Percentiles rank a stretch among this genome's conserved stretches.
These are phyloP conservation scores for Yamadazyma atmosphaerica DNA, from an alignment of 1,139 yeast genomes.

Conservation along the genomic window DNA sequence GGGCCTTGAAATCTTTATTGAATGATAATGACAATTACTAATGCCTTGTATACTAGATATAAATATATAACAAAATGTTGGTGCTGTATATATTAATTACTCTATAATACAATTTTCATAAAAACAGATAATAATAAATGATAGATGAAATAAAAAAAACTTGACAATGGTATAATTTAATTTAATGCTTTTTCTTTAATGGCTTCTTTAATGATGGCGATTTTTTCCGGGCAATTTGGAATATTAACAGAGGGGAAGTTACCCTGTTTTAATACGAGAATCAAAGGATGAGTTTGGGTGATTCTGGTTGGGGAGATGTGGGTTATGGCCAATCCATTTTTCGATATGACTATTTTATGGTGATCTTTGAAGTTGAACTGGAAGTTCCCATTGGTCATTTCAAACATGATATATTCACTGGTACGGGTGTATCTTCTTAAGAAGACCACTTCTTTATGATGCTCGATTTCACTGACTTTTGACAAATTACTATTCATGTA, in stretches of 20 bases:
- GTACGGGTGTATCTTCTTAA: conserved; percentile 81
- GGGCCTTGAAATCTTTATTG: conserved; percentile 82
- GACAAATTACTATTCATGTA: conserved; percentile 82
- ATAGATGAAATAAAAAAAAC: conserved; percentile 2
- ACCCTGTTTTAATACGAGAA: conserved; percentile 60
- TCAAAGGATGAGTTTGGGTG: conserved; percentile 68
- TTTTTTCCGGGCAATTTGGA: conserved; percentile 52
- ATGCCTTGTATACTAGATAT: conserved; percentile 3
- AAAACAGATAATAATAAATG: conserved; percentile 10
- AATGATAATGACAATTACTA: conserved; percentile 51
- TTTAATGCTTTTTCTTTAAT: conserved; percentile 40
- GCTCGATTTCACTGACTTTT: conserved; percentile 65
- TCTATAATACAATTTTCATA: conserved; percentile 18
- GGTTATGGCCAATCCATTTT: conserved; percentile 73
- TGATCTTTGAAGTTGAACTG: conserved; percentile 97
- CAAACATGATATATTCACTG: conserved; percentile 84
- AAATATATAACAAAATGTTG: too few relatives aligned
- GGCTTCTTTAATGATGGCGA: conserved; percentile 39
- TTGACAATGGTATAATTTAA: conserved; percentile 1
- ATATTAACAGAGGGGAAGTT: conserved; percentile 55
- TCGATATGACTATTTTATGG: conserved; percentile 79
- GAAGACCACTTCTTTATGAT: conserved; percentile 63
- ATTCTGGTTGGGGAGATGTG: conserved; percentile 78
- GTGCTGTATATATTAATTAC: conserved; percentile 5
- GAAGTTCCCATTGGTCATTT: conserved; percentile 86